Percentiles rank a stretch among this genome's conserved stretches.
phyloP scores from a whole-genome alignment of 805 yeast genomes.

The Candida endomychidarum region DNA sequence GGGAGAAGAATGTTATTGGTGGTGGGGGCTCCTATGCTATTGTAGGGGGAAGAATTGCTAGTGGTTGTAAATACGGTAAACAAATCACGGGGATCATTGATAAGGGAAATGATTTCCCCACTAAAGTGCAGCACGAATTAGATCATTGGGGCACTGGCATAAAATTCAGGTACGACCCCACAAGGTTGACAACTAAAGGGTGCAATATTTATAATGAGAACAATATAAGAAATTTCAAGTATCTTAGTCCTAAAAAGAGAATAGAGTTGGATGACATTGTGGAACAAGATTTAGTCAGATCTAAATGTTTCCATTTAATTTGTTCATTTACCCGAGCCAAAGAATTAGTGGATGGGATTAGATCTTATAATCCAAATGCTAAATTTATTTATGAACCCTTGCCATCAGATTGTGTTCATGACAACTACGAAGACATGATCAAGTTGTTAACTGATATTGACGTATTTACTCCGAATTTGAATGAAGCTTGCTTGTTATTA shows the following conservation, averaged over 20 bases:
- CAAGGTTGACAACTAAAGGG: slow-evolving; percentile 75
- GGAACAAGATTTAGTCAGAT: slow-evolving; percentile 32
- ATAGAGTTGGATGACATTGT: slow-evolving; percentile 57
- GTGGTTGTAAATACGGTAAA: slow-evolving; percentile 33
- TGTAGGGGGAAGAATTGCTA: slow-evolving; percentile 65
- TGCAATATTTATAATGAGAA: slow-evolving; percentile 69
- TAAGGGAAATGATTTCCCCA: slow-evolving; percentile 76
- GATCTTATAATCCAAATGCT: slow-evolving; percentile 30
- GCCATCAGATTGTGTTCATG: slow-evolving; percentile 69
- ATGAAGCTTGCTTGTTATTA: slow-evolving; percentile 72
- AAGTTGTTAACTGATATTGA: slow-evolving; percentile 47
- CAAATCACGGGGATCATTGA: slow-evolving; percentile 72
- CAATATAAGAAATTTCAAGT: slow-evolving; percentile 57
- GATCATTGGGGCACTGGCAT: slow-evolving; percentile 63
- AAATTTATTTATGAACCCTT: slow-evolving; percentile 80
- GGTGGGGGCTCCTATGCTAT: slow-evolving; percentile 89
- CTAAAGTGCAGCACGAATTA: slow-evolving; percentile 41
- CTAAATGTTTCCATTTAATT: slow-evolving; percentile 62
- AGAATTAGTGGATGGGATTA: slow-evolving; percentile 42
- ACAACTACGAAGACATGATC: slow-evolving; percentile 33
- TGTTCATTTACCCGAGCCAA: slow-evolving; percentile 67
- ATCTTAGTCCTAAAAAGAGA: slow-evolving; percentile 59
- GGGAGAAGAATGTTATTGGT: slow-evolving; percentile 62
- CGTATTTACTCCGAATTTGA: slow-evolving; percentile 79
- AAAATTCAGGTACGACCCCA: slow-evolving; percentile 49